phyloP scores from a whole-genome alignment of 1,284 basidiomycete species.

The Naganishia cerealis region DNA sequence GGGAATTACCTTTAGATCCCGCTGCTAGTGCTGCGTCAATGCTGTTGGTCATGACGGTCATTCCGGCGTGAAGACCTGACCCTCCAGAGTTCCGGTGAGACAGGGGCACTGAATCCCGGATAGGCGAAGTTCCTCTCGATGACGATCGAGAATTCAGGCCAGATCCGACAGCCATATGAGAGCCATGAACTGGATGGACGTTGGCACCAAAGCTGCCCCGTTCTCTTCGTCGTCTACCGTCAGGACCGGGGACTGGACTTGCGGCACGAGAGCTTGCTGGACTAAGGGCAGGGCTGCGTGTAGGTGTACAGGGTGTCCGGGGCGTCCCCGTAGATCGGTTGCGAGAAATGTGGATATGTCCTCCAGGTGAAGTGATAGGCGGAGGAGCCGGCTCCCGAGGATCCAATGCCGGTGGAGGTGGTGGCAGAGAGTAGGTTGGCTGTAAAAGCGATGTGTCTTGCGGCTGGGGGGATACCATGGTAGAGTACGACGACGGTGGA shows the following conservation, averaged over 20 bases:
- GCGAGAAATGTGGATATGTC: constrained; percentile 28
- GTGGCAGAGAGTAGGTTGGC: constrained; percentile 46
- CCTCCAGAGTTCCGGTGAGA: constrained; percentile 16
- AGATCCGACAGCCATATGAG: not conserved
- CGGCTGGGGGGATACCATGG: not conserved
- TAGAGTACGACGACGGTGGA: not conserved
- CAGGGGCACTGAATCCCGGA: not conserved
- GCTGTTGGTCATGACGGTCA: constrained; percentile 9
- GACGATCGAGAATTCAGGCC: not conserved
- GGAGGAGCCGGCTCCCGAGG: constrained; percentile 48
- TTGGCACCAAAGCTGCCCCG: constrained; percentile 23
- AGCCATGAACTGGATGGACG: not conserved
- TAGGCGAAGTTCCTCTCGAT: constrained; percentile 6
- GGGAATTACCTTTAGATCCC: not conserved
- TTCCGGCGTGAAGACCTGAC: not conserved
- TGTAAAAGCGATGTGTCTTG: constrained; percentile 27
- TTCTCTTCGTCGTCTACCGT: not conserved
- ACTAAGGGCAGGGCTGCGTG: constrained; percentile 44
- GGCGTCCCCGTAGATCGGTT: constrained; percentile 27
- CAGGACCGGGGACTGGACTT: constrained; percentile 5
- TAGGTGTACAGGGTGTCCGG: constrained; percentile 31
- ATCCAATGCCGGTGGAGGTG: constrained; percentile 47
- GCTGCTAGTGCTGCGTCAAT: constrained; percentile 16
- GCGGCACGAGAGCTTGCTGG: constrained; percentile 42
- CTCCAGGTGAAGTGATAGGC: constrained; percentile 34